Base-by-base conservation (phyloP, 306 rosid genomes). In the Fragaria vesca region DNA sequence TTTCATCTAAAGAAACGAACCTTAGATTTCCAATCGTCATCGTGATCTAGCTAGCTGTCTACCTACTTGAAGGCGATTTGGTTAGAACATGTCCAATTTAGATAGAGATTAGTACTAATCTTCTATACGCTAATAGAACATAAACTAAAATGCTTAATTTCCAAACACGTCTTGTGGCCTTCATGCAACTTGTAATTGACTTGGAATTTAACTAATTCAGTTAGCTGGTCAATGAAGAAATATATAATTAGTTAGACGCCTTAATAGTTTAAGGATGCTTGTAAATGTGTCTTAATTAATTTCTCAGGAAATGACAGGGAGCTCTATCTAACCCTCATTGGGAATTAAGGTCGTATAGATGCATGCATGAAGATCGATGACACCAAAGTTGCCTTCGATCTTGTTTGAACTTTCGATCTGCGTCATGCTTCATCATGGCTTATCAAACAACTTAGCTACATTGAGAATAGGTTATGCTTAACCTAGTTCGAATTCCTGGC, bases 121-220 rank as follows among this genome's bases (percentile, higher is more conserved):
- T 32, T 32, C 2, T 63, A 32, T 62, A 30, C 4, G 42, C 2
- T 12, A 13, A 62, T 4, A 6, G 40, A 12, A 62, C 21, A 15
- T 32, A 63, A 63, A 32, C 21, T 63, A 30, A 28, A 12, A 61
- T 10, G 67, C 0, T 3, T 32, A 63, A 16, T 48, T 13, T 46
- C 20, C 66, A 54, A 6, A 52, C 76, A 52, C 76, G 66, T 48
- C 57, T 48, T 43, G 47, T 36, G 24, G 46, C 21, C 57, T 69
- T 47, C 42, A 47, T 6, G 16, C 18, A 34, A 72, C 28, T 54
- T 12, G 51, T 32, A 55, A 21, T 55, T 55, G 67, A 54, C 46
- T 73, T 36, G 15, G 24, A n/a, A 24, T 73, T 43, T 40, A 40
- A 13, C 8, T 24, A 12, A 51, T 38, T 50, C 24, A 4, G 57